A percentile compares a stretch with the other conserved stretches of the same genome.
phyloP scores from a whole-genome alignment of 345 rosid species.

The Linum usitatissimum region DNA sequence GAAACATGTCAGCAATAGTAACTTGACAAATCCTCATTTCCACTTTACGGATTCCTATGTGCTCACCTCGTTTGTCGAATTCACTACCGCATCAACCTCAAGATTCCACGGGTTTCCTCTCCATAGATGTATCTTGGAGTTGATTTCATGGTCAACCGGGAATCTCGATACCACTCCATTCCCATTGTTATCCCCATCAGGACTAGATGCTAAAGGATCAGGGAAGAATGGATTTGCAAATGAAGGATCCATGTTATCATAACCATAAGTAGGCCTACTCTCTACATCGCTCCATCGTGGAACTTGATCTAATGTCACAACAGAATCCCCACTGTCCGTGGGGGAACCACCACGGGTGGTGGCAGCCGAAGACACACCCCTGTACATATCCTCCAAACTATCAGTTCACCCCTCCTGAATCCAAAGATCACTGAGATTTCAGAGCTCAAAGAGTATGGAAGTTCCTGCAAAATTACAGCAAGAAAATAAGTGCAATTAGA shows the following conservation, averaged over 20 bases:
- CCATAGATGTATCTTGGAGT: conserved; percentile 79
- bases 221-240: too few species aligned
- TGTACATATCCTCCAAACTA: neutral
- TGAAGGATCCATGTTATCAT: conserved; percentile 41
- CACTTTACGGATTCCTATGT: too few species aligned
- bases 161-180: conserved; percentile 65
- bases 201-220: conserved; percentile 44
- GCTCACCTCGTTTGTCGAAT: conserved; percentile 90
- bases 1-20: neutral
- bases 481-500: too few species aligned
- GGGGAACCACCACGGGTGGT: conserved; percentile 16
- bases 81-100: conserved; percentile 96
- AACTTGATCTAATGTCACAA: conserved; percentile 76
- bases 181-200: conserved; percentile 39
- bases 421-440: neutral
- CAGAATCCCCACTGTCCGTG: conserved; percentile 40
- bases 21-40: too few species aligned
- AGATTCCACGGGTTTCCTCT: conserved; percentile 97
- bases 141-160: conserved; percentile 77
- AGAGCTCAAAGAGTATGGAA: neutral
- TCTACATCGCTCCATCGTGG: conserved; percentile 92
- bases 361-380: neutral
- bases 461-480: neutral
- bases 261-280: conserved; percentile 38
- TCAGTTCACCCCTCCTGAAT: too few species aligned